Evolutionary conservation across 352 stramenopile species (phyloP).

Genomic region (Phytophthora idaei): DNA sequence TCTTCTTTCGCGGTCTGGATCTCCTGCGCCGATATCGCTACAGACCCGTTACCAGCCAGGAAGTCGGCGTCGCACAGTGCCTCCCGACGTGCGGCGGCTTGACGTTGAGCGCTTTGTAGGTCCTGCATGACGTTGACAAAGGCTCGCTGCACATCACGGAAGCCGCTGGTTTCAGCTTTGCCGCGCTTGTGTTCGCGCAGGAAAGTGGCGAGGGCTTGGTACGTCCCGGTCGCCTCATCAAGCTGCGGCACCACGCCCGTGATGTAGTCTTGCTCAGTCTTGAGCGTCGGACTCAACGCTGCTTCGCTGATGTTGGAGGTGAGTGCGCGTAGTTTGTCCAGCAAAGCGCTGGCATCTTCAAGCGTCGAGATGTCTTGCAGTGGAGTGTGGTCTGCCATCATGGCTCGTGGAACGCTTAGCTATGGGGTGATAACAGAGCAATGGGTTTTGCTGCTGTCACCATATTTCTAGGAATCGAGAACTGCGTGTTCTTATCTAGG

Average conservation of each 20-base stretch:
- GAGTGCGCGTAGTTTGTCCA: conserved; percentile 45
- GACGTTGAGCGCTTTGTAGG: conserved; percentile 66
- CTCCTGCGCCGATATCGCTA: conserved; percentile 59
- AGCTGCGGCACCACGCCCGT: conserved; percentile 50
- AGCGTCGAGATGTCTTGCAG: conserved; percentile 43
- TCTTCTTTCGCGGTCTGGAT: conserved; percentile 82
- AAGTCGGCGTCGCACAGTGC: conserved; percentile 77
- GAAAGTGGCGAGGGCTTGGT: conserved; percentile 66
- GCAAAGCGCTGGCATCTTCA: conserved; percentile 42
- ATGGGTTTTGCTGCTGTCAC: background rate
- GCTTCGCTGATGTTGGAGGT: conserved; percentile 43
- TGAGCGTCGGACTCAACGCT: conserved; percentile 46
- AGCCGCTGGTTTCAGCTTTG: conserved; percentile 49
- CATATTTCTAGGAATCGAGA: background rate
- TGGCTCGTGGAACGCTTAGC: conserved; percentile 6
- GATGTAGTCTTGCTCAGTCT: conserved; percentile 63
- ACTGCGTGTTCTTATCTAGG: background rate
- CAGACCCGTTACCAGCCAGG: conserved; percentile 44
- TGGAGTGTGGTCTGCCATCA: conserved; percentile 9
- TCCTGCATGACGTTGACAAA: conserved; percentile 77
- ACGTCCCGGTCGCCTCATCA: conserved; percentile 60
- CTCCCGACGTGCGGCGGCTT: conserved; percentile 58
- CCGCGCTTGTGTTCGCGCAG: conserved; percentile 67
- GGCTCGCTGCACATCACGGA: conserved; percentile 57
- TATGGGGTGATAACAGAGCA: background rate